A percentile compares a stretch with the other conserved stretches of the same genome.
Conservation (phyloP, 495 filamentous ascomycete species). For the Xylaria bambusicola region DNA sequence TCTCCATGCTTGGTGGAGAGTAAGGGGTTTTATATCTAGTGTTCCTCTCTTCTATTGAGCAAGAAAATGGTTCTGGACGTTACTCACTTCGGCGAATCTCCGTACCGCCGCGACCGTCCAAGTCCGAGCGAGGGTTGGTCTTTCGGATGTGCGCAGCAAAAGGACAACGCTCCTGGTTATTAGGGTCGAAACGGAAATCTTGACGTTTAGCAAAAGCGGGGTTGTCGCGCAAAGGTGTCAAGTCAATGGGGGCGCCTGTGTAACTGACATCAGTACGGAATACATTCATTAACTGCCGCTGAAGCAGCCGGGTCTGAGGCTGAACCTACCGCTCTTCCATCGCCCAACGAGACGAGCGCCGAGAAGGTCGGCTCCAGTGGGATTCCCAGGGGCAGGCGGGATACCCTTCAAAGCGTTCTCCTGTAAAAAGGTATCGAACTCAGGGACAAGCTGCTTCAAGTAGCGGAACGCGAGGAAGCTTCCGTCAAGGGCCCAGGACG, state of each 20-base stretch:
- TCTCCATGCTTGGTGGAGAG: too few species aligned
- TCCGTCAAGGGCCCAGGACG: conserved; percentile 41
- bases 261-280: background rate
- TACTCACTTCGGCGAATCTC: conserved; percentile 18
- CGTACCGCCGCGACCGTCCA: conserved; percentile 16
- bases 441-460: conserved; percentile 39
- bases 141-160: conserved; percentile 48
- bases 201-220: conserved; percentile 27
- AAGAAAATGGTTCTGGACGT: background rate
- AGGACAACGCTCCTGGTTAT: conserved; percentile 38
- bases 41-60: too few species aligned
- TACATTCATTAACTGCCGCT: background rate
- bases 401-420: conserved; percentile 3
- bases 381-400: conserved; percentile 18
- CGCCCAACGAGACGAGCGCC: conserved; percentile 45
- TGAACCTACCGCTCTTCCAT: conserved; percentile 35
- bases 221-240: conserved; percentile 35
- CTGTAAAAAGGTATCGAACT: conserved; percentile 28
- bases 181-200: conserved; percentile 27
- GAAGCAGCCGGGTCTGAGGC: background rate
- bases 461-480: conserved; percentile 43
- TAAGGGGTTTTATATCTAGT: too few species aligned
- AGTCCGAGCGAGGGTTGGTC: conserved; percentile 40
- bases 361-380: conserved; percentile 36
- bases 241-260: conserved; percentile 42